Conservation (phyloP, 73 alveolate genomes). For the Breviolum minutum region DNA sequence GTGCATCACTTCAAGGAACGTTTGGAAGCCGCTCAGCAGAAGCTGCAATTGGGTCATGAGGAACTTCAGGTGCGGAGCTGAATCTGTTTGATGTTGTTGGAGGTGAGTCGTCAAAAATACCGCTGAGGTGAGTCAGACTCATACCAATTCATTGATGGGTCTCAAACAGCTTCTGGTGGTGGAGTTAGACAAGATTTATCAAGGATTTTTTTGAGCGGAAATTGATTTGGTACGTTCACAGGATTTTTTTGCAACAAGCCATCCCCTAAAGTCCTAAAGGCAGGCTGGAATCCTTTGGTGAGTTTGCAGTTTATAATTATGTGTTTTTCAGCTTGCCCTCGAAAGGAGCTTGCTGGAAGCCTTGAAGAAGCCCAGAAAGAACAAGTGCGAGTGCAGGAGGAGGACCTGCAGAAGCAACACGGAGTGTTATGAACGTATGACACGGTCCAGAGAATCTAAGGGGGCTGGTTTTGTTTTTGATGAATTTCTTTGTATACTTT, state of each 20-base stretch:
- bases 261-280: too few relatives aligned
- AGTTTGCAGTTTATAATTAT: neutral
- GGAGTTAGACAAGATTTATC: too few relatives aligned
- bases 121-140: neutral
- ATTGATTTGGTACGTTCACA: too few relatives aligned
- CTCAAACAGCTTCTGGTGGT: too few relatives aligned
- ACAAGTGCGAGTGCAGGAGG: conserved; percentile 21
- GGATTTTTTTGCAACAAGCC: too few relatives aligned
- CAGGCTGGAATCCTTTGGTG: neutral
- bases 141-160: too few relatives aligned
- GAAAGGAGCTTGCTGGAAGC: conserved; percentile 16
- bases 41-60: conserved; percentile 42
- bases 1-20: conserved; percentile 53
- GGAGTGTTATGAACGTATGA: too few relatives aligned
- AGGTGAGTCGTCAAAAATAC: neutral
- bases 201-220: too few relatives aligned
- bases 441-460: too few relatives aligned
- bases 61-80: conserved; percentile 20
- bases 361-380: conserved; percentile 24
- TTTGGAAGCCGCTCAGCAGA: conserved; percentile 23
- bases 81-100: neutral
- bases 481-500: too few relatives aligned
- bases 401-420: neutral
- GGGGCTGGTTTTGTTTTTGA: too few relatives aligned
- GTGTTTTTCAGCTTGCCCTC: neutral